Conservation (phyloP, 306 rosid genomes). For the Styphnolobium japonicum region DNA sequence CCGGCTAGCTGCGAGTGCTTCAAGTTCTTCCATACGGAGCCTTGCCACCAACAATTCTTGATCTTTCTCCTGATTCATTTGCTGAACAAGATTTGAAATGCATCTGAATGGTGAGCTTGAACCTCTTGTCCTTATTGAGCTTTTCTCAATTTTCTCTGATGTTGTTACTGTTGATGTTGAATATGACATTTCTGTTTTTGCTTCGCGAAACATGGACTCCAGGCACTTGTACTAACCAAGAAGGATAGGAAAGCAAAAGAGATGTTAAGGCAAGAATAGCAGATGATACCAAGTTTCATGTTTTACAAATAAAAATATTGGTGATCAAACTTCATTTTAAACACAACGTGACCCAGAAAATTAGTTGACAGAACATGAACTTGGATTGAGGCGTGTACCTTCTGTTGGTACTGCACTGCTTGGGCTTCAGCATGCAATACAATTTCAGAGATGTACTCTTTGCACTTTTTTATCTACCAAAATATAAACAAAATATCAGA, state of each 20-base stretch:
- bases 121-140: slow-evolving; percentile 67
- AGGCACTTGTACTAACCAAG: slow-evolving; percentile 69
- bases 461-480: slow-evolving; percentile 75
- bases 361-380: not conserved
- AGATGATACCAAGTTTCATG: not conserved
- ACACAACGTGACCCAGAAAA: slow-evolving; percentile 4
- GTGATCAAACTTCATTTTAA: not conserved
- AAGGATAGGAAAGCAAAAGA: slow-evolving; percentile 30
- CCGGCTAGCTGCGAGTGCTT: slow-evolving; percentile 63
- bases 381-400: slow-evolving; percentile 46
- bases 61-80: slow-evolving; percentile 87
- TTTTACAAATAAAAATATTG: not conserved
- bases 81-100: slow-evolving; percentile 83
- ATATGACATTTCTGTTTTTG: slow-evolving; percentile 55
- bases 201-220: slow-evolving; percentile 86
- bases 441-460: slow-evolving; percentile 80
- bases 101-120: slow-evolving; percentile 97
- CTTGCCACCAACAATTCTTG: slow-evolving; percentile 72
- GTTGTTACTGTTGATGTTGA: slow-evolving; percentile 41
- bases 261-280: slow-evolving; percentile 22
- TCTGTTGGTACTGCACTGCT: slow-evolving; percentile 85
- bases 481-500: slow-evolving; percentile 28
- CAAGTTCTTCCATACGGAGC: slow-evolving; percentile 72
- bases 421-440: slow-evolving; percentile 95
- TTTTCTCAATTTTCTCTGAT: slow-evolving; percentile 58